Evolutionary conservation across 768 basidiomycete genomes (phyloP).

Genomic region (Boletus reticulatus): DNA sequence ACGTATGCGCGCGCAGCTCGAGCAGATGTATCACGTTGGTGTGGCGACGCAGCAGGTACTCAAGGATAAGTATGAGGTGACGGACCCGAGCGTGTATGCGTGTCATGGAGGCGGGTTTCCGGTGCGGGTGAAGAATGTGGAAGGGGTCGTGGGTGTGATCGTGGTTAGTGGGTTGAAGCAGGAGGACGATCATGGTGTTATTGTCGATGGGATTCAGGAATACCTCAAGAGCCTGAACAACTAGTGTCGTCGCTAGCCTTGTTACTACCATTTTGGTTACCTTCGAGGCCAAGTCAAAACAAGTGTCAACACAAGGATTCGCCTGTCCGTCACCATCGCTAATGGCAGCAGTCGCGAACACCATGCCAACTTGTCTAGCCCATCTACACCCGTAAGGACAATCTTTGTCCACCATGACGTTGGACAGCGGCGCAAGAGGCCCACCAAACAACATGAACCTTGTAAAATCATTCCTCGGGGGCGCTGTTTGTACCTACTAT

Average conservation of each 20-base stretch:
- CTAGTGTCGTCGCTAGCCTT: no score
- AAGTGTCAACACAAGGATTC: neutral
- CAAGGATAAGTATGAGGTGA: slow-evolving; percentile 22
- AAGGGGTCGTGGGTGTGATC: slow-evolving; percentile 35
- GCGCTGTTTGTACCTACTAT: no score
- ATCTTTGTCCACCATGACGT: no score
- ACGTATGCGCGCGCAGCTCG: slow-evolving; percentile 18
- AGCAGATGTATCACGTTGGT: no score
- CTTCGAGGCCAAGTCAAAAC: neutral
- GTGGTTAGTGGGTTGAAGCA: slow-evolving; percentile 33
- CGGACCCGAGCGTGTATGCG: slow-evolving; percentile 28
- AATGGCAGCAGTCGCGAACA: no score
- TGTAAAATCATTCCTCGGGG: no score
- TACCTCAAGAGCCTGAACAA: no score
- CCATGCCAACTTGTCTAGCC: no score
- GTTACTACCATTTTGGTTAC: neutral
- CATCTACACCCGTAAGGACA: no score
- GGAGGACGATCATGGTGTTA: slow-evolving; percentile 31
- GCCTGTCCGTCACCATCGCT: no score
- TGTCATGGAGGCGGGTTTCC: slow-evolving; percentile 36
- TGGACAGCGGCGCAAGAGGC: no score
- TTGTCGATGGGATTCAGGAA: slow-evolving; percentile 29
- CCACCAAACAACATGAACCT: no score
- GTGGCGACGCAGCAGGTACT: slow-evolving; percentile 1
- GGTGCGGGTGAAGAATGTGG: slow-evolving; percentile 32